A percentile compares a stretch with the other conserved stretches of the same genome.
phyloP scores from a whole-genome alignment of 2,329 filamentous ascomycete genomes.

The Cytospora mali region DNA sequence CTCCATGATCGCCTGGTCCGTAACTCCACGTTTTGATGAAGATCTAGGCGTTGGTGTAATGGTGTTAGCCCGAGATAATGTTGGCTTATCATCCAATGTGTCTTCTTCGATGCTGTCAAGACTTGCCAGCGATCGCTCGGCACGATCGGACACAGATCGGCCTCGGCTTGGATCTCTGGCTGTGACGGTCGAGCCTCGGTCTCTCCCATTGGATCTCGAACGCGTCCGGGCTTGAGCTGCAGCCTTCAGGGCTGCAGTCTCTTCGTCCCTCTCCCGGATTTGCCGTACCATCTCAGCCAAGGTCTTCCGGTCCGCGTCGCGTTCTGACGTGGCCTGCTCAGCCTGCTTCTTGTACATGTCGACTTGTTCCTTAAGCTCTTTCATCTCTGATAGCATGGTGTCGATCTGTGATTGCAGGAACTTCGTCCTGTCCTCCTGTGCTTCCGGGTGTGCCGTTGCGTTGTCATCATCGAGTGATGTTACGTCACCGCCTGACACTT shows the following conservation, averaged over 20 bases:
- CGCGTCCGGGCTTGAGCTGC: slow-evolving; percentile 39
- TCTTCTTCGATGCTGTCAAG: slow-evolving; percentile 34
- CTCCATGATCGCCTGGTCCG: slow-evolving; percentile 52
- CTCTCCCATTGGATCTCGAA: slow-evolving; percentile 41
- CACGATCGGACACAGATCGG: slow-evolving; percentile 26
- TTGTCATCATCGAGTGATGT: neutral
- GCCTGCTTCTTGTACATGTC: slow-evolving; percentile 76
- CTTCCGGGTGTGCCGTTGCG: slow-evolving; percentile 35
- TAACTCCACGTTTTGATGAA: slow-evolving; percentile 42
- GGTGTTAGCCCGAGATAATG: slow-evolving; percentile 51
- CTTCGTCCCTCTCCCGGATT: slow-evolving; percentile 69
- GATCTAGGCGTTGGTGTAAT: slow-evolving; percentile 49
- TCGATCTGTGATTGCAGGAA: slow-evolving; percentile 71
- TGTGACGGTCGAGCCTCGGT: slow-evolving; percentile 30
- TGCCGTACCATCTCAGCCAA: slow-evolving; percentile 86
- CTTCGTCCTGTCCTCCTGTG: slow-evolving; percentile 15
- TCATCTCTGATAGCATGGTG: slow-evolving; percentile 76
- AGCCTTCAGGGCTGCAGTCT: slow-evolving; percentile 44
- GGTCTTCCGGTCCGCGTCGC: slow-evolving; percentile 70
- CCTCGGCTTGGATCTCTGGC: slow-evolving; percentile 28
- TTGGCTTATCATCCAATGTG: slow-evolving; percentile 43
- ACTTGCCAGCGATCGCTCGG: slow-evolving; percentile 21
- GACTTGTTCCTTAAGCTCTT: slow-evolving; percentile 77
- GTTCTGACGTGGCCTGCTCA: slow-evolving; percentile 78
- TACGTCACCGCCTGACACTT: slow-evolving; percentile 31